Percentiles rank a stretch among this genome's conserved stretches.
These are phyloP conservation scores for Amanita jacksonii DNA, from an alignment of 768 basidiomycete genomes.

Conservation along the genomic window DNA sequence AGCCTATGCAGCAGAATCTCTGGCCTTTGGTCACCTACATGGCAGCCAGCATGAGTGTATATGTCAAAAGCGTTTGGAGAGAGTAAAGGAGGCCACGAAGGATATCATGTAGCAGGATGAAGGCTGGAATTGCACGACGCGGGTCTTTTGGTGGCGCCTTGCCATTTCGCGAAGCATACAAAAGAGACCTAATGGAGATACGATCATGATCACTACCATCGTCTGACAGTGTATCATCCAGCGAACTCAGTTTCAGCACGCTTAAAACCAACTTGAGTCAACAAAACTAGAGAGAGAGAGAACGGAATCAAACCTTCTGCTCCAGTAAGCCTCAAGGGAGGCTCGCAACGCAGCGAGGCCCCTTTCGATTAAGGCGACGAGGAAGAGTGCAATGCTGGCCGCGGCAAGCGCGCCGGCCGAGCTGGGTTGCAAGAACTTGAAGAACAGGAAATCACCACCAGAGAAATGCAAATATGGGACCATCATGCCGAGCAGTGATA, in stretches of 20 bases:
- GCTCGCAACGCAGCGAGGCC: constrained; percentile 51
- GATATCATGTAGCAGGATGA: constrained; percentile 57
- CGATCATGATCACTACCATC: too few relatives aligned
- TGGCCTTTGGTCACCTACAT: constrained; percentile 50
- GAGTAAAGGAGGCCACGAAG: constrained; percentile 59
- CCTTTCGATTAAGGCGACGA: constrained; percentile 64
- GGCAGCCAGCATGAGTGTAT: constrained; percentile 70
- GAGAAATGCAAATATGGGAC: constrained; percentile 63
- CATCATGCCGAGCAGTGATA: constrained; percentile 35
- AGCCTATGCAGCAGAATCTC: not conserved
- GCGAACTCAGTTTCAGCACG: not conserved
- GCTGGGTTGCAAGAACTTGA: constrained; percentile 57
- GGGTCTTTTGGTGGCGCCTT: constrained; percentile 9
- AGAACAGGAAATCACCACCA: constrained; percentile 54
- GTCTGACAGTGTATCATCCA: not conserved
- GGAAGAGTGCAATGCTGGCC: constrained; percentile 60
- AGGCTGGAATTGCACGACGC: constrained; percentile 44
- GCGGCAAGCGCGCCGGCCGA: constrained; percentile 65
- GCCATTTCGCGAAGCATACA: not conserved
- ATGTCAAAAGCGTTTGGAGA: constrained; percentile 52
- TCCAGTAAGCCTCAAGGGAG: constrained; percentile 49
- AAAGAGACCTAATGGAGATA: too few relatives aligned
- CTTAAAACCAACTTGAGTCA: too few relatives aligned
- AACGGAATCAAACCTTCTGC: constrained; percentile 45
- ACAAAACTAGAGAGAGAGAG: too few relatives aligned